These are phyloP conservation scores for Gilbertella persicaria DNA, from an alignment of 371 early-diverging fungal genomes.

Conservation along the genomic window DNA sequence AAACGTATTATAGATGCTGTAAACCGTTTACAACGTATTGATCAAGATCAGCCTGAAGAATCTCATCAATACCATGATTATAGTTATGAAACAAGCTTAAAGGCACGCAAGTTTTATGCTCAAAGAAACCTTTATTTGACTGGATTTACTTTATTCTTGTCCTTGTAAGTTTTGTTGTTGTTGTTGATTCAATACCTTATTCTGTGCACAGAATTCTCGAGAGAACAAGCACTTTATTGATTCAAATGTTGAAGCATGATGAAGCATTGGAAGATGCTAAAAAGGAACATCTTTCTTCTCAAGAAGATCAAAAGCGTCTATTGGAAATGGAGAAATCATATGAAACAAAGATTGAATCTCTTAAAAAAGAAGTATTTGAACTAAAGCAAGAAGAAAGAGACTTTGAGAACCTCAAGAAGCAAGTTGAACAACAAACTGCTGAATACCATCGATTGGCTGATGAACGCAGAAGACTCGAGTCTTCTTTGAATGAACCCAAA, in stretches of 20 bases:
- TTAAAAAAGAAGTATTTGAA: conserved; percentile 45
- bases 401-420: conserved; percentile 74
- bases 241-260: conserved; percentile 65
- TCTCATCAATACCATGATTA: conserved; percentile 34
- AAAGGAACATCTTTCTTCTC: conserved; percentile 1
- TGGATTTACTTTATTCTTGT: conserved; percentile 83
- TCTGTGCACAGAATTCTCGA: conserved; percentile 53
- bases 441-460: conserved; percentile 81
- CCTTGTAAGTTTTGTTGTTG: conserved; percentile 46
- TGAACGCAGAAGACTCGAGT: conserved; percentile 61
- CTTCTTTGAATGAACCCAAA: conserved; percentile 12
- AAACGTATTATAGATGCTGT: conserved; percentile 52
- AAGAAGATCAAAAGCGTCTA: conserved; percentile 22
- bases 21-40: conserved; percentile 61
- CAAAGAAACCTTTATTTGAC: conserved; percentile 90
- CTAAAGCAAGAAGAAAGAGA: conserved; percentile 59
- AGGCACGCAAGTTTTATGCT: conserved; percentile 75
- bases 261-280: conserved; percentile 57
- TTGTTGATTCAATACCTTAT: neutral
- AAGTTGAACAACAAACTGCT: conserved; percentile 64
- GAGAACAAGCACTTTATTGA: conserved; percentile 68
- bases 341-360: conserved; percentile 23
- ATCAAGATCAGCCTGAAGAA: conserved; percentile 31
- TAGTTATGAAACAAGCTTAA: conserved; percentile 56
- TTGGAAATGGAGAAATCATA: conserved; percentile 30